A percentile compares a stretch with the other conserved stretches of the same genome.
These are phyloP conservation scores for Zangia roseola DNA, from an alignment of 768 basidiomycete genomes.

Conservation along the genomic window DNA sequence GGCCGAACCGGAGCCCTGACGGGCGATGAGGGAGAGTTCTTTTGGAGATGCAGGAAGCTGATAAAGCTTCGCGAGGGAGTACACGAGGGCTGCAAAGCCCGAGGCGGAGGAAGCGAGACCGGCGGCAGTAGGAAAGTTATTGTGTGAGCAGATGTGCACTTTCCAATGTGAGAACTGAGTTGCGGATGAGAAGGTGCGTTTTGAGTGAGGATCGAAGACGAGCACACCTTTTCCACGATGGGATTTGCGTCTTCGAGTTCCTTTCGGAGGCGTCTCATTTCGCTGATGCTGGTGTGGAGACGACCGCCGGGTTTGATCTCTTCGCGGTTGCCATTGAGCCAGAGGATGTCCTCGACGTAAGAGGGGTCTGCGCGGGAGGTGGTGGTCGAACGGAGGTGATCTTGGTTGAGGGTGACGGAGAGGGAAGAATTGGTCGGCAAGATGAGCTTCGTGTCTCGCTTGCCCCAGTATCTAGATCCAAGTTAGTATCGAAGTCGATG, in stretches of 20 bases:
- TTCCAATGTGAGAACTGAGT: constrained; percentile 38
- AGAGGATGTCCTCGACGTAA: constrained; percentile 77
- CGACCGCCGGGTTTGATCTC: constrained; percentile 81
- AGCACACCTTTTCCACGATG: constrained; percentile 59
- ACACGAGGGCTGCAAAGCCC: constrained; percentile 92
- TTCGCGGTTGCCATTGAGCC: constrained; percentile 94
- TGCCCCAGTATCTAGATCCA: constrained; percentile 91
- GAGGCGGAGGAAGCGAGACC: constrained; percentile 97
- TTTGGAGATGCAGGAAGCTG: constrained; percentile 74
- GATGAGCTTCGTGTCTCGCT: constrained; percentile 92
- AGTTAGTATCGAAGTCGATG: constrained; percentile 3
- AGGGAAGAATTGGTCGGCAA: constrained; percentile 97
- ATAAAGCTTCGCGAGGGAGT: constrained; percentile 87
- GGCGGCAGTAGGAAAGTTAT: constrained; percentile 99
- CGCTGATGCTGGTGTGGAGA: constrained; percentile 79
- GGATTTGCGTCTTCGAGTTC: constrained; percentile 70
- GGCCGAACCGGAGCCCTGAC: constrained; percentile 96
- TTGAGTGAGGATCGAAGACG: background rate
- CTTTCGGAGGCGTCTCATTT: constrained; percentile 78
- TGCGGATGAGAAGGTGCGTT: background rate
- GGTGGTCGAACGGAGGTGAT: constrained; percentile 92
- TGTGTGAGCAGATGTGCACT: constrained; percentile 90
- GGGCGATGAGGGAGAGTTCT: constrained; percentile 87
- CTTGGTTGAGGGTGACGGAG: constrained; percentile 96
- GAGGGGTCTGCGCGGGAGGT: constrained; percentile 81